Evolutionary conservation across 2,329 filamentous ascomycete species (phyloP), one percentile per base, ranked within the genome.

Genomic region (Raffaelea ambrosiae): DNA sequence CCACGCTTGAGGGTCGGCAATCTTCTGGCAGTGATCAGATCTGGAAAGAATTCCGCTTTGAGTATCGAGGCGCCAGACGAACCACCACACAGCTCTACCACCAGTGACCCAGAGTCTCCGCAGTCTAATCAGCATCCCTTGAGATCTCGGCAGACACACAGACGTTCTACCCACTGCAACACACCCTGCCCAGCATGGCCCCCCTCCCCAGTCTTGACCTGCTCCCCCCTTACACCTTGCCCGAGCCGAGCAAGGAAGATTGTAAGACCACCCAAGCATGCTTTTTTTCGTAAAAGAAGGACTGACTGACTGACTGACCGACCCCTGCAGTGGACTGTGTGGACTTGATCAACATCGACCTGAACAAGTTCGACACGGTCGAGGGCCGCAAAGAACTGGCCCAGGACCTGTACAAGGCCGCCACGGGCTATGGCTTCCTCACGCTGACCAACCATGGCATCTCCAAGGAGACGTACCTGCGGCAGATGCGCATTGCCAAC

Each of bases 401-500:
- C 8, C 5, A 40, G 13, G 5, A 19, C 16, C 35, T 46, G 3
- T 40, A 26, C 18, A 16, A 39, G 8, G 43, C 43, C 10, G 33
- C 35, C 14, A 40, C 43, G 8, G 43, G 35, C 16, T 39, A 46
- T n/a, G 43, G 43, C 14, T 46, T 46, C 23, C n/a, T 46, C 18
- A 46, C 43, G 14, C 33, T 46, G 3, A 40, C 43, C 20, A 40
- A 40, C 35, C 43, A 46, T n/a, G 43, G 43, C 35, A 46, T 46
- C 21, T 39, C 35, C 4, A 31, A 39, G 3, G 43, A 46, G 35
- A 39, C 22, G 5, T 46, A 40, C n/a, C 19, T 23, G 20, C 43
- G 43, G 13, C 43, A 46, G 43, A 46, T 46, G 43, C 35, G 35
- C 20, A 39, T 46, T 13, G 43, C 43, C 43, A 39, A 46, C n/a